phyloP scores from a whole-genome alignment of 2,329 filamentous ascomycete species.

The Elsinoe fawcettii region DNA sequence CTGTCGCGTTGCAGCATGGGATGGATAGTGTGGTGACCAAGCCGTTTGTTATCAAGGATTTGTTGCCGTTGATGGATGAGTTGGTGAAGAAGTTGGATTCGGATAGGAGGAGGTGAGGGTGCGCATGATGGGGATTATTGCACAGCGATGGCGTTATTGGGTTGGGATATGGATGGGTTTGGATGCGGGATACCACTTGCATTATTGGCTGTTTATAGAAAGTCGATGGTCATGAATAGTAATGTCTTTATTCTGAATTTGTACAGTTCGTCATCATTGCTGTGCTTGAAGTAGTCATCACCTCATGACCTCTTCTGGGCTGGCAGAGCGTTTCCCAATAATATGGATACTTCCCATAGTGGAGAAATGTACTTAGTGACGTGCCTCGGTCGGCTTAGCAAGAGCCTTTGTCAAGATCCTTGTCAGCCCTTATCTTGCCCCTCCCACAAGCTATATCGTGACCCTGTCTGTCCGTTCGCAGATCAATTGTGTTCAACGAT shows the following conservation, averaged over 20 bases:
- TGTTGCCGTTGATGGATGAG: conserved; percentile 28
- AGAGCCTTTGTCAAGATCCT: not conserved
- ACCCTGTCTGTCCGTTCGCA: not conserved
- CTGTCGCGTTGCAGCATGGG: conserved; percentile 17
- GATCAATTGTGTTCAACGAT: no score
- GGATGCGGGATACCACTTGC: not conserved
- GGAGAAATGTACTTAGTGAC: no score
- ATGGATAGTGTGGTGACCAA: conserved; percentile 29
- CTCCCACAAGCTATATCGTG: not conserved
- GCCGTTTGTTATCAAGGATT: conserved; percentile 29
- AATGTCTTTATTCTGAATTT: not conserved
- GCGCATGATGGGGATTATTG: not conserved
- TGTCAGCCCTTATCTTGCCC: not conserved
- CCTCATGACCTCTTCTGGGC: no score
- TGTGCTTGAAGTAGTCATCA: no score
- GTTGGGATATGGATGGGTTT: not conserved
- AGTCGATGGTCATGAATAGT: not conserved
- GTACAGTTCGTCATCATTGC: no score
- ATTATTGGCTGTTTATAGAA: not conserved
- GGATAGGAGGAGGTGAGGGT: not conserved
- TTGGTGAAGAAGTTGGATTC: conserved; percentile 20
- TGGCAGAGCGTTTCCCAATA: no score
- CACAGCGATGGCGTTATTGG: not conserved
- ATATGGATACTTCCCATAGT: no score
- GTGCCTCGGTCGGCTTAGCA: no score